phyloP scores from a whole-genome alignment of 768 basidiomycete genomes.

The Exidia glandulosa region DNA sequence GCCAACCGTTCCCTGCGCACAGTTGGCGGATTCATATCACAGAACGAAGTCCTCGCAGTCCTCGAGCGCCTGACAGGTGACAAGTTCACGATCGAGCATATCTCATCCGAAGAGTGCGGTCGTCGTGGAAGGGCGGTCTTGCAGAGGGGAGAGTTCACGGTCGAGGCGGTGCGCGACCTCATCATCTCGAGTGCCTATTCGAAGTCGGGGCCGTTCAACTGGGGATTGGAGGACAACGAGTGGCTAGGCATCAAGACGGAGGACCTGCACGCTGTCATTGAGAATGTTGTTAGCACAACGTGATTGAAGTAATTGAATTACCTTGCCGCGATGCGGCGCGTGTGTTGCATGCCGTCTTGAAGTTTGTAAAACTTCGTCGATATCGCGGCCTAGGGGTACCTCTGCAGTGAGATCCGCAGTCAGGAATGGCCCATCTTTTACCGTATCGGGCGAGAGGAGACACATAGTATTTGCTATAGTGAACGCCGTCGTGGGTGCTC shows the following conservation, averaged over 20 bases:
- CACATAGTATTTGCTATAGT: no score
- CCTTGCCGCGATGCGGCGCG: no score
- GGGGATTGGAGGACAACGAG: background rate
- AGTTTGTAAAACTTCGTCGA: no score
- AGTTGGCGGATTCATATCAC: background rate
- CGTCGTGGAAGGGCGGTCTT: background rate
- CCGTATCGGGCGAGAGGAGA: no score
- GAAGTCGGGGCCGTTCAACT: background rate
- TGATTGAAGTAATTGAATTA: background rate
- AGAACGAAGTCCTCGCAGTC: background rate
- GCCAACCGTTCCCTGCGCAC: background rate
- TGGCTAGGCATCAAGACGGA: background rate
- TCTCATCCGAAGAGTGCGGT: background rate
- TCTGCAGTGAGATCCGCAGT: no score
- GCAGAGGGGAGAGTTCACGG: background rate
- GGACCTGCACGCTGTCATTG: background rate
- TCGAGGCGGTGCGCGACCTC: background rate
- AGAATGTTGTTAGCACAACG: background rate
- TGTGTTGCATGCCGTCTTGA: no score
- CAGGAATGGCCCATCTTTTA: no score
- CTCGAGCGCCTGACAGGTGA: background rate
- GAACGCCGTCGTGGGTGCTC: no score
- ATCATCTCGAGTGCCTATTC: background rate
- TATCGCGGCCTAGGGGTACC: no score
- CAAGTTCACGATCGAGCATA: background rate